A percentile compares a stretch with the other conserved stretches of the same genome.
phyloP scores from a whole-genome alignment of 331 rosid genomes.

The Ulmus americana region DNA sequence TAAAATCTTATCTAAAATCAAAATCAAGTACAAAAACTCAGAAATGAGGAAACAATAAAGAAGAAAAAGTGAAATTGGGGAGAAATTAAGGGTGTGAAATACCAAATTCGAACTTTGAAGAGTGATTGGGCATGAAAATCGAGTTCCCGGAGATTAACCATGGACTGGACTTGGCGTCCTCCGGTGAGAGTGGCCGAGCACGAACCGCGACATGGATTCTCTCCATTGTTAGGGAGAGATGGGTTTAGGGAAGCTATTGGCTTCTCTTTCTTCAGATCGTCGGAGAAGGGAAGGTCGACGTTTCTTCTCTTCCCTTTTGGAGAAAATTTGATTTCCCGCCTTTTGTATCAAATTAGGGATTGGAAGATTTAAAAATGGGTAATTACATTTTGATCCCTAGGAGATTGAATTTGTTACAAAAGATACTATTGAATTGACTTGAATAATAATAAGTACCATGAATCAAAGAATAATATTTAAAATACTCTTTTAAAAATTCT shows the following conservation, averaged over 20 bases:
- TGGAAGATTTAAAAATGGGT: too few species aligned
- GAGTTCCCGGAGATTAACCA: constrained; percentile 75
- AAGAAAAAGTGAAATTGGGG: background rate
- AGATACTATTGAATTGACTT: too few species aligned
- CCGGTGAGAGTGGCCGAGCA: constrained; percentile 64
- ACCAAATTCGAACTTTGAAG: constrained; percentile 75
- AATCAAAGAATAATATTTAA: too few species aligned
- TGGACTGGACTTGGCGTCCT: constrained; percentile 58
- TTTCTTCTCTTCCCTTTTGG: background rate
- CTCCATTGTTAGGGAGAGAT: constrained; percentile 39
- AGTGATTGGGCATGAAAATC: constrained; percentile 50
- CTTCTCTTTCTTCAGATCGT: background rate
- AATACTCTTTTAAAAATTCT: too few species aligned
- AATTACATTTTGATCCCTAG: too few species aligned
- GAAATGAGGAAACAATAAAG: background rate
- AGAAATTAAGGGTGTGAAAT: background rate
- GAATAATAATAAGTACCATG: too few species aligned
- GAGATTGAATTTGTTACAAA: too few species aligned
- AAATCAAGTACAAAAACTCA: background rate
- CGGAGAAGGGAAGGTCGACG: background rate
- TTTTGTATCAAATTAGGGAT: background rate
- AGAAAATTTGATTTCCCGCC: background rate
- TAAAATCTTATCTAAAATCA: constrained; percentile 51
- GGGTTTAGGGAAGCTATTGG: background rate
- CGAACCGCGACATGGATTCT: constrained; percentile 78